Evolutionary conservation across 495 filamentous ascomycete species (phyloP).

Genomic region (Penicillium antarcticum): DNA sequence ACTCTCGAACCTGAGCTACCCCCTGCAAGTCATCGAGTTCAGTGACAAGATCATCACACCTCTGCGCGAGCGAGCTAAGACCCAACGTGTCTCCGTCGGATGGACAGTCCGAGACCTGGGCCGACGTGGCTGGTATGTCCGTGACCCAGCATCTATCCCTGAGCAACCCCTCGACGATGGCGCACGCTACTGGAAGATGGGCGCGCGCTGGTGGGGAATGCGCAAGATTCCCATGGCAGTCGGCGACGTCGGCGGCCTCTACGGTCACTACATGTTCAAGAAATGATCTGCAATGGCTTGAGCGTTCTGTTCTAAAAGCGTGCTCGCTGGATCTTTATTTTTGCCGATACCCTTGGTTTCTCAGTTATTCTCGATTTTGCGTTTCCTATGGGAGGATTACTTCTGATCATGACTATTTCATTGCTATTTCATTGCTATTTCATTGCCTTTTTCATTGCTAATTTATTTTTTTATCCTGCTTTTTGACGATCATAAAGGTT

Average conservation of each 20-base stretch:
- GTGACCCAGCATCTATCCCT: constrained; percentile 43
- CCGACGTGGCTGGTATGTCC: constrained; percentile 67
- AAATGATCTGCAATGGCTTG: constrained; percentile 37
- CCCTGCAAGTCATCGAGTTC: constrained; percentile 78
- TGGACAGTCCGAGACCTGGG: constrained; percentile 71
- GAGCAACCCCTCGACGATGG: constrained; percentile 43
- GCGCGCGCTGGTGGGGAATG: constrained; percentile 85
- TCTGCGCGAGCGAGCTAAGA: constrained; percentile 50
- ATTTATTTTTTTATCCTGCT: constrained; percentile 1
- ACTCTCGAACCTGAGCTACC: constrained; percentile 58
- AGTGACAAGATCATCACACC: constrained; percentile 66
- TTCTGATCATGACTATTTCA: neutral
- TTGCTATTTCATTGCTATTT: constrained; percentile 5
- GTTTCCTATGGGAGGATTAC: neutral
- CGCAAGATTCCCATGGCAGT: constrained; percentile 76
- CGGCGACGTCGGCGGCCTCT: constrained; percentile 80
- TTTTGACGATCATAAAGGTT: constrained; percentile 26
- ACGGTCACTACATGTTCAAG: constrained; percentile 84
- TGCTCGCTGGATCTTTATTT: constrained; percentile 9
- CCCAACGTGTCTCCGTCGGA: constrained; percentile 48
- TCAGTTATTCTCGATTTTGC: constrained; percentile 1
- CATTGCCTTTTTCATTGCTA: neutral
- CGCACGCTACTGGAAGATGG: constrained; percentile 78
- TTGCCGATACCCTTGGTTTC: constrained; percentile 25
- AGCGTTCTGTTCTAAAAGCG: constrained; percentile 22